These are phyloP conservation scores for Craterostigma plantagineum DNA, from an alignment of 257 asterid species.

Conservation along the genomic window DNA sequence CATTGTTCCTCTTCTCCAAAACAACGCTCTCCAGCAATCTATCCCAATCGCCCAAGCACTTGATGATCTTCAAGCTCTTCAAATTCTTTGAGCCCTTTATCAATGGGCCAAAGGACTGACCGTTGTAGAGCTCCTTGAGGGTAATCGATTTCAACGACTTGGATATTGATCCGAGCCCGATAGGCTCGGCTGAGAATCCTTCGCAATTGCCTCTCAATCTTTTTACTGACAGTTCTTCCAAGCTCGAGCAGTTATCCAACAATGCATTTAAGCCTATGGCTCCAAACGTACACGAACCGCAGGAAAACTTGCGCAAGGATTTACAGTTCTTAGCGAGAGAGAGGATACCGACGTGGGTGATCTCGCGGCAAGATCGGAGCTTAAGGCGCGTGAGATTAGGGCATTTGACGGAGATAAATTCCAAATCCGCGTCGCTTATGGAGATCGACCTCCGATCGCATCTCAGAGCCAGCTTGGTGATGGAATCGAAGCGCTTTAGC, in stretches of 20 bases:
- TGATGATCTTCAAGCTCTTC: slow-evolving; percentile 29
- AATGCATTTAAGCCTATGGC: slow-evolving; percentile 3
- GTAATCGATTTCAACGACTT: slow-evolving; percentile 28
- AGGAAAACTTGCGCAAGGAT: slow-evolving; percentile 1
- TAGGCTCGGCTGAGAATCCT: slow-evolving; percentile 20
- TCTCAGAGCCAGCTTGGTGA: slow-evolving; percentile 3
- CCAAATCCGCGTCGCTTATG: slow-evolving; percentile 4
- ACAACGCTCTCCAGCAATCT: slow-evolving; percentile 23
- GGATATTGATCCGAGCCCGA: slow-evolving; percentile 32
- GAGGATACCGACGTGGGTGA: not conserved
- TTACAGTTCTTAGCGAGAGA: not conserved
- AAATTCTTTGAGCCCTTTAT: slow-evolving; percentile 26
- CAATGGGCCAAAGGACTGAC: slow-evolving; percentile 38
- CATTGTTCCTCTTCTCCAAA: slow-evolving; percentile 14
- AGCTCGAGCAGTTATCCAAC: not conserved
- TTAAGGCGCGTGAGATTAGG: slow-evolving; percentile 3
- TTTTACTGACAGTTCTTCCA: slow-evolving; percentile 3
- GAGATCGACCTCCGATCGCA: slow-evolving; percentile 1
- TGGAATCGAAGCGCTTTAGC: slow-evolving; percentile 3
- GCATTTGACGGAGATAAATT: not conserved
- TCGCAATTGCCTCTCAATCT: slow-evolving; percentile 11
- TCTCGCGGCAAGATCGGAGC: slow-evolving; percentile 1
- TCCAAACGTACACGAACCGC: slow-evolving; percentile 3
- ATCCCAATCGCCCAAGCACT: slow-evolving; percentile 57
- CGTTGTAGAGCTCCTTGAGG: slow-evolving; percentile 39